Base-by-base conservation (phyloP, 495 filamentous ascomycete genomes). In the Immersiella caudata region DNA sequence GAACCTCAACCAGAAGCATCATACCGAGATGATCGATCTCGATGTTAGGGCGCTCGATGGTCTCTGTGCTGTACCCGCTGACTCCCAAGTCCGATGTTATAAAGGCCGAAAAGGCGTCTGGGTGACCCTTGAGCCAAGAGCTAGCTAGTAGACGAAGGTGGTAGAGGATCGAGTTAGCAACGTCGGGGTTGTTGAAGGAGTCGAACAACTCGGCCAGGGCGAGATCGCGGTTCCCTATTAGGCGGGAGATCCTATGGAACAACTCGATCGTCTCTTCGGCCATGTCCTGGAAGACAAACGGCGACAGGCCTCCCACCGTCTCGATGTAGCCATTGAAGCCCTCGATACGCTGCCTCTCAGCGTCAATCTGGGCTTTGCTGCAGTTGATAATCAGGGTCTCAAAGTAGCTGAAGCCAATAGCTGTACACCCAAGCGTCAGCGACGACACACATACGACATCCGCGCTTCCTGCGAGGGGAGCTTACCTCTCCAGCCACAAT, bases 401-500 rank as follows among this genome's bases (percentile, higher is more conserved):
- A 70, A 96, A 97, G 79, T 97, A 98, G 61, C 88, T 88, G 76
- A 97, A 99, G 21, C 88, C 94, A 75, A 97, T 89, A 51, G 95
- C 95, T 98, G 67, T 51, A 51, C 24, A 36, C 21, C 14, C 54
- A 40, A 14, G 18, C 55, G 63, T 79, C 54, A 77, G 70, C 40
- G 52, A 26, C 9, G 52, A n/a, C 16, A 27, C 56, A 25, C n/a
- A n/a, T 11, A 50, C 62, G 50, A 27, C 22, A 16, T 20, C 27
- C 40, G 18, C 50, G 16, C 25, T 22, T 20, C 62, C 16, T 26
- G 50, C 24, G 6, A 49, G 26, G 16, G 26, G 25, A n/a, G 80
- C 78, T 76, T 86, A 97, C 94, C 95, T 89, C 95, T 86, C 94
- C 95, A 99, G 70, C 95, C 95, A 81, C 95, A 99, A 74, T 96